Evolutionary conservation across 208 protist genomes (phyloP).

Genomic region (Porcisia hertigi): DNA sequence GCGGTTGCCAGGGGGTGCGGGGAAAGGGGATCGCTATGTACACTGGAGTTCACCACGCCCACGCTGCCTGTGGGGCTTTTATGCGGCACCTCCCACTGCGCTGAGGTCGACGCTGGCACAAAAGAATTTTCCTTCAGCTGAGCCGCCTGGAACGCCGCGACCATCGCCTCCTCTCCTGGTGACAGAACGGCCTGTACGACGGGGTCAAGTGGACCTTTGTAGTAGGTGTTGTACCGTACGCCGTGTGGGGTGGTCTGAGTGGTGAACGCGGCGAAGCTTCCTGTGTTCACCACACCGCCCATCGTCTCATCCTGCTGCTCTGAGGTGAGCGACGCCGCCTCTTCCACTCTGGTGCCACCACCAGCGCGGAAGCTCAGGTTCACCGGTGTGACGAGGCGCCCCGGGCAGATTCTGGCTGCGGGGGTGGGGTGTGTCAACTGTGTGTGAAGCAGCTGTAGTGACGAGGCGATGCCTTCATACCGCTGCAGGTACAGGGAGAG

Average conservation of each 20-base stretch:
- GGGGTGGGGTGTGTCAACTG: conserved; percentile 18
- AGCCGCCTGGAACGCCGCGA: conserved; percentile 22
- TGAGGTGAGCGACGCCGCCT: conserved; percentile 6
- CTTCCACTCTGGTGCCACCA: conserved; percentile 2
- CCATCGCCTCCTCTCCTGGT: conserved; percentile 45
- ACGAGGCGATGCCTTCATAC: conserved; percentile 54
- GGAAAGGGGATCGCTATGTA: not conserved
- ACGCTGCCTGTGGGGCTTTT: not conserved
- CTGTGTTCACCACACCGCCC: not conserved
- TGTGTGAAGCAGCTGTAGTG: conserved; percentile 35
- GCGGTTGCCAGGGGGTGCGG: not conserved
- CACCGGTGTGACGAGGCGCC: conserved; percentile 12
- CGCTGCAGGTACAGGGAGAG: conserved; percentile 63
- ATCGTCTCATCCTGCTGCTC: not conserved
- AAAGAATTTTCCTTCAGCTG: conserved; percentile 11
- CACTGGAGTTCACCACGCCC: not conserved
- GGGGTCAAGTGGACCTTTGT: conserved; percentile 63
- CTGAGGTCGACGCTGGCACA: not conserved
- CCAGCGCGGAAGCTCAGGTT: conserved; percentile 34
- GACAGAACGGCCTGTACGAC: conserved; percentile 47
- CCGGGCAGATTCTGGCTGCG: conserved; percentile 17
- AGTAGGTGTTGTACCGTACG: conserved; percentile 42
- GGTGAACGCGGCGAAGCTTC: conserved; percentile 12
- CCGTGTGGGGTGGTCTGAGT: not conserved
- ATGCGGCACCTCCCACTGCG: not conserved